Conservation (phyloP, 2,329 filamentous ascomycete species). For the Paraconiothyrium sp. region DNA sequence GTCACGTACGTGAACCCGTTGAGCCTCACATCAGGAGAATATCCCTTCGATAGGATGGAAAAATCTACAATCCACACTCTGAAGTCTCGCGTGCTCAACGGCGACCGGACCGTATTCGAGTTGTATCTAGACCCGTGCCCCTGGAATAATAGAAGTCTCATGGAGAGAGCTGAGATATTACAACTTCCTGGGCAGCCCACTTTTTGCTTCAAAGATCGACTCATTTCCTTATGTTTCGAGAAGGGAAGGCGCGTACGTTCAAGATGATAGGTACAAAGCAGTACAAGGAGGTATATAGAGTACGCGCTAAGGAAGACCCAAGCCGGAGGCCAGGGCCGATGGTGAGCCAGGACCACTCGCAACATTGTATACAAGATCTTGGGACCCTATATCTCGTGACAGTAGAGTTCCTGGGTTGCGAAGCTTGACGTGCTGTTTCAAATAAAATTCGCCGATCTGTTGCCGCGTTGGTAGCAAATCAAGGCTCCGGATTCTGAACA, state of each 20-base stretch:
- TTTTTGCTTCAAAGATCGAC: neutral
- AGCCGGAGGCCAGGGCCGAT: constrained; percentile 12
- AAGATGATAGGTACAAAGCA: constrained; percentile 12
- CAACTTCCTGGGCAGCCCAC: neutral
- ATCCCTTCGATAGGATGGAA: constrained; percentile 3
- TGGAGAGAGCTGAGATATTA: constrained; percentile 2
- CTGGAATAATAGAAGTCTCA: neutral
- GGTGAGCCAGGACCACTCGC: neutral
- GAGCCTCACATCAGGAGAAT: constrained; percentile 6
- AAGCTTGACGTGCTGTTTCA: constrained; percentile 11
- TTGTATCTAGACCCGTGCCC: neutral
- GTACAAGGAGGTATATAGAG: constrained; percentile 10
- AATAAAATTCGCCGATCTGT: constrained; percentile 14
- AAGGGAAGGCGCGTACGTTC: neutral
- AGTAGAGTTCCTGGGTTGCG: constrained; percentile 10
- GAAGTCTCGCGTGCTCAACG: neutral
- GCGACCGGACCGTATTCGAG: constrained; percentile 12
- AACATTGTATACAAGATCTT: constrained; percentile 7
- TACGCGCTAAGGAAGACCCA: neutral
- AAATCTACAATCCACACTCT: neutral
- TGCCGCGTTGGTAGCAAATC: constrained; percentile 10
- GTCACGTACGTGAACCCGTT: constrained; percentile 4
- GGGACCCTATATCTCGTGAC: constrained; percentile 8
- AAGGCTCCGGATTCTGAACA: constrained; percentile 8
- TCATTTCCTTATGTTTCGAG: neutral